These are phyloP conservation scores for Ensete glaucum DNA, from an alignment of 176 grass and related monocot species.

Conservation along the genomic window DNA sequence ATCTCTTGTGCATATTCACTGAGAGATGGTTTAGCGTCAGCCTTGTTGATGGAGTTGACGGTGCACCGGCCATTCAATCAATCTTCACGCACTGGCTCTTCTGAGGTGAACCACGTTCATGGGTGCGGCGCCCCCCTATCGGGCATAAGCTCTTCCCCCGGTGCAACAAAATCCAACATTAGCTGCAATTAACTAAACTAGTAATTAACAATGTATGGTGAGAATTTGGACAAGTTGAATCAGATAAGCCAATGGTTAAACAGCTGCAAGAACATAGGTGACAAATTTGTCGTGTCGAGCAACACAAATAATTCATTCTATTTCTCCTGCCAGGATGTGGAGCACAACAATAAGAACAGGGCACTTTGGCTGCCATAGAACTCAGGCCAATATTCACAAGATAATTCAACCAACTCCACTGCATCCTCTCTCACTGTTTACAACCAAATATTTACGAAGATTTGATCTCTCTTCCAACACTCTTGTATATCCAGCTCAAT, in stretches of 20 bases:
- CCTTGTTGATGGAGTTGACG: conserved; percentile 50
- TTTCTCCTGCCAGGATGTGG: neutral
- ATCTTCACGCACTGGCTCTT: neutral
- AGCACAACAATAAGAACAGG: neutral
- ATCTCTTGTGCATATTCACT: conserved; percentile 43
- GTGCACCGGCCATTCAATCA: neutral
- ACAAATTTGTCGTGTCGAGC: neutral
- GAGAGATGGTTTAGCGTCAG: conserved; percentile 32
- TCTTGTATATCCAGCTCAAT: no score
- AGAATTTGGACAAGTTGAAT: neutral
- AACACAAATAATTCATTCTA: neutral
- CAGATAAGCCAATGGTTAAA: neutral
- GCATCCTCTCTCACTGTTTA: no score
- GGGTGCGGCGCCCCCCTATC: conserved; percentile 22
- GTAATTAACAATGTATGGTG: neutral
- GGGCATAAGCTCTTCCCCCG: conserved; percentile 57
- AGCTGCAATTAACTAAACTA: conserved; percentile 25
- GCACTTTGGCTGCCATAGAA: no score
- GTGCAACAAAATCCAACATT: conserved; percentile 38
- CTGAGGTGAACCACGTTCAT: neutral
- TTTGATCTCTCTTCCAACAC: no score
- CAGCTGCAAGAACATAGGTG: neutral
- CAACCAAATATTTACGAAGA: no score
- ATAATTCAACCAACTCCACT: no score
- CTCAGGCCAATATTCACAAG: no score